A percentile compares a stretch with the other conserved stretches of the same genome.
Conservation (phyloP, 2,329 filamentous ascomycete species). For the Calonectria pseudoreteaudii region DNA sequence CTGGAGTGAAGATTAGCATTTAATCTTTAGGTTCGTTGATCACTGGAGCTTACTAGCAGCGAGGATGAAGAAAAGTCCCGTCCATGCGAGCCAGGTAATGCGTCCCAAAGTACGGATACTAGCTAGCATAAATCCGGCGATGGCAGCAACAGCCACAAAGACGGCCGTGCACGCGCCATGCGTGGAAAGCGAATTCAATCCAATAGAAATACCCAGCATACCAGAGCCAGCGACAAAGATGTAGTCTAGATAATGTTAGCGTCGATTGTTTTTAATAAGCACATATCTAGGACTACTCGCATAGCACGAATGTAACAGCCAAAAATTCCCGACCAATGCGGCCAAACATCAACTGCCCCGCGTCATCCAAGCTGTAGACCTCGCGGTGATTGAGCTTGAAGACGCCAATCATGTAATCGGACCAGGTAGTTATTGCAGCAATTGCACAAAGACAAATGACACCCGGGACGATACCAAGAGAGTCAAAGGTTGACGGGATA, state of each 20-base stretch:
- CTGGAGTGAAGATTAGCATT: background rate
- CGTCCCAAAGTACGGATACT: conserved; percentile 16
- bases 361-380: conserved; percentile 66
- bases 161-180: conserved; percentile 11
- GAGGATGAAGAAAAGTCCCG: conserved; percentile 13
- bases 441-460: conserved; percentile 55
- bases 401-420: conserved; percentile 57
- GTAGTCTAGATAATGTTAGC: background rate
- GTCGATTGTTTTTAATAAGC: fast-evolving
- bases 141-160: conserved; percentile 16
- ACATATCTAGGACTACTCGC: conserved; percentile 30
- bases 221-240: conserved; percentile 13
- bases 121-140: background rate
- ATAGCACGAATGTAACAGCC: conserved; percentile 48
- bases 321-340: conserved; percentile 56
- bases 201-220: conserved; percentile 18
- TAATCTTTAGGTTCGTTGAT: too few species aligned
- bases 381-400: conserved; percentile 63
- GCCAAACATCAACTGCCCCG: conserved; percentile 60
- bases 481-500: conserved; percentile 57
- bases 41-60: conserved; percentile 24
- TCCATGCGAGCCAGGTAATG: conserved; percentile 15
- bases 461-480: conserved; percentile 59
- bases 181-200: conserved; percentile 4
- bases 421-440: conserved; percentile 59